A percentile compares a stretch with the other conserved stretches of the same genome.
These are phyloP conservation scores for Cutaneotrichosporon dermatis DNA, from an alignment of 1,284 basidiomycete genomes.

Conservation along the genomic window DNA sequence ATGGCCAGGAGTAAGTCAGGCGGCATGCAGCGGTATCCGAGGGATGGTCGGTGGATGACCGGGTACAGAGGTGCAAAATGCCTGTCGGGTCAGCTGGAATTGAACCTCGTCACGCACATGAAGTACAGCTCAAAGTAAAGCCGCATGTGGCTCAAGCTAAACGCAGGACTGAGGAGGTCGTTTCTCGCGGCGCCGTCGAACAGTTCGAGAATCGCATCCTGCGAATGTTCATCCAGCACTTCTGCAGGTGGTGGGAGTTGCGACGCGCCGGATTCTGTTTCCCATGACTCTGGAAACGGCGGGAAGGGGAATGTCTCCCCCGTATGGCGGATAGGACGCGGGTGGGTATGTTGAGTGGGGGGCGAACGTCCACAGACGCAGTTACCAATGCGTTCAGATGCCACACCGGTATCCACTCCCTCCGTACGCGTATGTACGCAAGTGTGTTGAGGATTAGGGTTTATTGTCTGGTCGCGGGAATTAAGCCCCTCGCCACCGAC, in stretches of 20 bases:
- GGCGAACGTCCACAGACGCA: background rate
- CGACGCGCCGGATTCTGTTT: background rate
- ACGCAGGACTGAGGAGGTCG: conserved; percentile 8
- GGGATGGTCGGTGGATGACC: conserved; percentile 26
- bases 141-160: conserved; percentile 18
- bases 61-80: conserved; percentile 30
- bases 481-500: too few relatives aligned
- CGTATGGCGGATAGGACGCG: background rate
- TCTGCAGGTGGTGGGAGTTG: background rate
- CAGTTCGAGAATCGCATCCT: conserved; percentile 4
- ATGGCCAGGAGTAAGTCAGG: conserved; percentile 27
- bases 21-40: conserved; percentile 22
- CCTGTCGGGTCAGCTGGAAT: conserved; percentile 3
- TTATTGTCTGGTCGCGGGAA: too few relatives aligned
- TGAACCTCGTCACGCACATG: conserved; percentile 15
- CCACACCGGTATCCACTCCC: too few relatives aligned
- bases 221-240: background rate
- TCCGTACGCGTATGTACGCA: too few relatives aligned
- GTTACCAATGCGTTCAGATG: too few relatives aligned
- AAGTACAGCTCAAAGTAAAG: conserved; percentile 32
- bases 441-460: too few relatives aligned
- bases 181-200: conserved; percentile 5
- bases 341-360: background rate
- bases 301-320: background rate
- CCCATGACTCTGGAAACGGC: background rate